A percentile compares a stretch with the other conserved stretches of the same genome.
phyloP scores from a whole-genome alignment of 1,139 yeast genomes.

The Blastobotrys raffinosifermentans region DNA sequence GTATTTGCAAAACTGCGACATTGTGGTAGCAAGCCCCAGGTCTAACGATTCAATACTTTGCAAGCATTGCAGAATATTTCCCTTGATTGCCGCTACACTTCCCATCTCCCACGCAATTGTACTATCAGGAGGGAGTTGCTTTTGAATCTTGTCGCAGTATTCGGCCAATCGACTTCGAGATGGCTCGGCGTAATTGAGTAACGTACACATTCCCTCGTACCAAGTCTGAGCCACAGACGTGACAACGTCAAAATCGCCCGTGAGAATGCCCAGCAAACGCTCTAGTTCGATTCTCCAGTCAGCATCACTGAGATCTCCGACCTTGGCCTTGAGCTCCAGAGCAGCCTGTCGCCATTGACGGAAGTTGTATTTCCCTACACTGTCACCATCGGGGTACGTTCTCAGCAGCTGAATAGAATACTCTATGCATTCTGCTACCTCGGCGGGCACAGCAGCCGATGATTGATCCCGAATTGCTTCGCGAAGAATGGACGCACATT shows the following conservation, averaged over 20 bases:
- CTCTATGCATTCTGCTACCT: conserved; percentile 16
- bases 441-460: conserved; percentile 10
- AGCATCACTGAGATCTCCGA: conserved; percentile 13
- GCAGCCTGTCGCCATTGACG: conserved; percentile 23
- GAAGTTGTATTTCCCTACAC: conserved; percentile 14
- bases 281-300: conserved; percentile 15
- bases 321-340: conserved; percentile 12
- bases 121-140: conserved; percentile 36
- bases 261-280: conserved; percentile 19
- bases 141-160: conserved; percentile 34
- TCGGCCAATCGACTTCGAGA: conserved; percentile 40
- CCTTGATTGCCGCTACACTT: conserved; percentile 54
- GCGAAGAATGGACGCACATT: conserved; percentile 28
- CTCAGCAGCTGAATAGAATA: conserved; percentile 17
- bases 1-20: conserved; percentile 59
- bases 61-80: conserved; percentile 53
- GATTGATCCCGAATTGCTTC: conserved; percentile 9
- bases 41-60: conserved; percentile 59
- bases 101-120: conserved; percentile 53
- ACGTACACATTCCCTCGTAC: conserved; percentile 66
- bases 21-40: conserved; percentile 60
- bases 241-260: conserved; percentile 53
- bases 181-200: conserved; percentile 59
- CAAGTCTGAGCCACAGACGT: conserved; percentile 48
- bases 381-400: conserved; percentile 17